These are phyloP conservation scores for Malassezia psittaci DNA, from an alignment of 1,284 basidiomycete genomes.

Conservation along the genomic window DNA sequence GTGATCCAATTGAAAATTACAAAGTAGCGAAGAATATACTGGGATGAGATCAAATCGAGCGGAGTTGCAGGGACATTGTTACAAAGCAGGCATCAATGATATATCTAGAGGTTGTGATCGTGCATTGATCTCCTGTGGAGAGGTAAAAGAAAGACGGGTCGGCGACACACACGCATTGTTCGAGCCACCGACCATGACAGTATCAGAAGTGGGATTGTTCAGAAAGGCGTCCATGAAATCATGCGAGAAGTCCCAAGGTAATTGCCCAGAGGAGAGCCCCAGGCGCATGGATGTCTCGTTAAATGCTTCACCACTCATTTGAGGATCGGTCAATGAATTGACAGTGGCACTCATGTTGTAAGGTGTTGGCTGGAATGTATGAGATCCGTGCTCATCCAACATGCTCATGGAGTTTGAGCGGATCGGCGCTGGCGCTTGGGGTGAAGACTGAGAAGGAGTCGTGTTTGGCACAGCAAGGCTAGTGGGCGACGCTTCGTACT, in stretches of 20 bases:
- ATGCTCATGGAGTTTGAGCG: slow-evolving; percentile 15
- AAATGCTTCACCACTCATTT: background rate
- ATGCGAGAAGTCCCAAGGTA: slow-evolving; percentile 3
- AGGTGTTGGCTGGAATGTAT: background rate
- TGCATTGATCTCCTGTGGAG: background rate
- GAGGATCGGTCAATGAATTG: slow-evolving; percentile 8
- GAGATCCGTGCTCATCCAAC: slow-evolving; percentile 2
- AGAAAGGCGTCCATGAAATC: slow-evolving; percentile 17
- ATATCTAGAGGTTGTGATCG: background rate
- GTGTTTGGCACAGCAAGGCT: background rate
- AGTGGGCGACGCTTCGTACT: background rate
- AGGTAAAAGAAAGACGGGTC: background rate
- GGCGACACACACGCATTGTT: background rate
- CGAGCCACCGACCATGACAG: background rate
- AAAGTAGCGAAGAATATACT: background rate
- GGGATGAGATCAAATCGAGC: no score
- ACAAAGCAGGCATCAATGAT: slow-evolving; percentile 1
- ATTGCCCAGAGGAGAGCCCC: background rate
- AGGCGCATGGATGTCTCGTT: slow-evolving; percentile 1
- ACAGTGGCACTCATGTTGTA: background rate
- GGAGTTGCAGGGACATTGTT: background rate
- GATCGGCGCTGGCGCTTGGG: background rate
- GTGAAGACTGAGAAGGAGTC: background rate
- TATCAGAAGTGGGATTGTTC: slow-evolving; percentile 2
- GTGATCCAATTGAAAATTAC: no score